phyloP scores from a whole-genome alignment of 108 stramenopile species.

The Schizochytrium sp. region DNA sequence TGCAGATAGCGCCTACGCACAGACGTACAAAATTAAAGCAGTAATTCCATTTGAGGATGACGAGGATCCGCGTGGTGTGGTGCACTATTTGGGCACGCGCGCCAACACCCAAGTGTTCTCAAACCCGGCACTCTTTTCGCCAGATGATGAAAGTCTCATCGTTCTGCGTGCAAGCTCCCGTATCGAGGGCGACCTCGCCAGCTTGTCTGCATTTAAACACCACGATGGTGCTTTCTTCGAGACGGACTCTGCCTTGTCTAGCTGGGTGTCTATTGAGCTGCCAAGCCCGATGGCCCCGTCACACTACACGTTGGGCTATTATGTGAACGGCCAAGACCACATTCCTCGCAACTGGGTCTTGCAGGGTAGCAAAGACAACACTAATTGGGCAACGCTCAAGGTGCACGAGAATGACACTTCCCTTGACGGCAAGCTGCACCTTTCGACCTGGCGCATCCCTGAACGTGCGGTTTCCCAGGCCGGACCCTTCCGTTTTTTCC shows the following conservation, averaged over 20 bases:
- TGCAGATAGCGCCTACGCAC: neutral
- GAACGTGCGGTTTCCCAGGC: conserved; percentile 3
- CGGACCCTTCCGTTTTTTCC: conserved; percentile 55
- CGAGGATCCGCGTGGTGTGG: conserved; percentile 6
- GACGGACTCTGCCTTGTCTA: conserved; percentile 56
- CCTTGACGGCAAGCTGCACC: conserved; percentile 50
- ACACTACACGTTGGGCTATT: conserved; percentile 29
- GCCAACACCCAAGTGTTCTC: conserved; percentile 50
- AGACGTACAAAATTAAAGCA: conserved; percentile 28
- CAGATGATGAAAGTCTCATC: neutral
- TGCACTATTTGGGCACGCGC: conserved; percentile 35
- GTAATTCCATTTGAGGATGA: conserved; percentile 50
- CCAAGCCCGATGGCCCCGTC: conserved; percentile 50
- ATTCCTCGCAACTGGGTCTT: conserved; percentile 62
- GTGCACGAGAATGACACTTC: conserved; percentile 57
- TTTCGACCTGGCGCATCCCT: conserved; percentile 47
- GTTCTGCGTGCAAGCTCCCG: conserved; percentile 40
- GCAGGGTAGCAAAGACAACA: conserved; percentile 58
- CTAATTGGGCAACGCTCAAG: conserved; percentile 52
- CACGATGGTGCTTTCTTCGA: conserved; percentile 54
- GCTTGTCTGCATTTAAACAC: conserved; percentile 43
- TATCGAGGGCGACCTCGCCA: conserved; percentile 53
- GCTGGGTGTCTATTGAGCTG: conserved; percentile 57
- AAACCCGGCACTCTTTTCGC: conserved; percentile 58
- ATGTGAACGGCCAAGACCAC: conserved; percentile 59